Evolutionary conservation across 176 grass and related monocot genomes (phyloP), one percentile per base, ranked within the genome.

Genomic region (Carex scoparia): DNA sequence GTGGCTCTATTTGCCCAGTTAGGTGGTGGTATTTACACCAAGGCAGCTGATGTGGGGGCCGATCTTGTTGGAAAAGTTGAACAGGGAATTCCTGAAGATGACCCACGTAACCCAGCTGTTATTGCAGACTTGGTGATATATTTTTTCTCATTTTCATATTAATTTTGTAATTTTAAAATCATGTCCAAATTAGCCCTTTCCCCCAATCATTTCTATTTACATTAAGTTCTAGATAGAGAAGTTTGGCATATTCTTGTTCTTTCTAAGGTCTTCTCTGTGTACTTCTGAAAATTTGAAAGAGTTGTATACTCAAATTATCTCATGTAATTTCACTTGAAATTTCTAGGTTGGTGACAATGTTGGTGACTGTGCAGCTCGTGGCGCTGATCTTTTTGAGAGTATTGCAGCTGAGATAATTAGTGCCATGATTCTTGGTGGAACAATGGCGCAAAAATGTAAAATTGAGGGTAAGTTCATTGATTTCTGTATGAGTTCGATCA

Each of bases 341-440:
- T 63, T 67, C 57, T 86, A 99, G 96, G 96, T 99, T 86, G 96
- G 96, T 88, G 96, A 99, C 65, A 95, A 99, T 88, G 96, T 99
- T 81, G 96, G 96, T 79, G 96, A 95, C 78, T 99, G 96, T 88
- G 96, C 96, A 85, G 96, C 96, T 7, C 91, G 96, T 81, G 96
- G 96, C 4, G 96, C 96, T 74, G 96, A 99, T 90, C 93, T 99
- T 74, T 98, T 99, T 82, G 96, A 99, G 90, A 99, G 96, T 71
- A 95, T 99, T 86, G 93, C 96, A 87, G 96, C 96, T 77, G 96
- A 99, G 91, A 99, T 99, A 90, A 99, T 99, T 65, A 99, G 96
- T 87, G 96, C 96, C 65, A 99, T 99, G 96, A 99, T 99, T 90
- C 96, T 99, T 49, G 96, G 96, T 60, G 96, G 91, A 85, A 94